Percentiles rank a stretch among this genome's conserved stretches.
These are phyloP conservation scores for Prunus mume DNA, from an alignment of 306 rosid species.

Conservation along the genomic window DNA sequence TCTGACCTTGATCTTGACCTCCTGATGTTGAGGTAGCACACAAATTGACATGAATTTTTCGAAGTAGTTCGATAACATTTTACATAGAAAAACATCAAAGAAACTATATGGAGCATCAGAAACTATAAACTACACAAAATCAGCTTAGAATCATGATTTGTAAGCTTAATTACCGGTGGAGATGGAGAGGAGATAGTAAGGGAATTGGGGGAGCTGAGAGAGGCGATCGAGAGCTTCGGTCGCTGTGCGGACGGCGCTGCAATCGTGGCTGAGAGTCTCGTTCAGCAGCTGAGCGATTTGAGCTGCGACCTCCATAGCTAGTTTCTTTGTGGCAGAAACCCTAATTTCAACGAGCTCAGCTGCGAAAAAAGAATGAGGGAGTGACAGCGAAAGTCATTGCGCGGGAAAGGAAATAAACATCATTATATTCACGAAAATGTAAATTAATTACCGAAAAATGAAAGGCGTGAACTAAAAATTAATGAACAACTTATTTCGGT, in stretches of 20 bases:
- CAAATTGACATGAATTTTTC: neutral
- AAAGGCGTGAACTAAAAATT: too few species aligned
- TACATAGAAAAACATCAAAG: too few species aligned
- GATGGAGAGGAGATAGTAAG: slow-evolving; percentile 58
- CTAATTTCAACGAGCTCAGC: slow-evolving; percentile 27
- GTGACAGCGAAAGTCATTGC: slow-evolving; percentile 17
- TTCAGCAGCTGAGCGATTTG: slow-evolving; percentile 52
- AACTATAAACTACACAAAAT: neutral
- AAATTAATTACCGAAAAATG: neutral
- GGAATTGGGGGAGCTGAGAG: slow-evolving; percentile 53
- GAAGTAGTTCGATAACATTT: neutral
- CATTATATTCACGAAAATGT: neutral
- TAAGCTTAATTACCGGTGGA: slow-evolving; percentile 41
- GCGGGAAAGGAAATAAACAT: slow-evolving; percentile 48
- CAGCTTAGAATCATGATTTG: neutral
- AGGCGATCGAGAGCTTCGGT: slow-evolving; percentile 58
- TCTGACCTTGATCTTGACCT: slow-evolving; percentile 61
- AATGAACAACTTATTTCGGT: too few species aligned
- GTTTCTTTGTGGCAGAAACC: slow-evolving; percentile 32
- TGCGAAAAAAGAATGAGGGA: neutral
- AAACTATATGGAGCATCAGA: neutral
- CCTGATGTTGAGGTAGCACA: slow-evolving; percentile 25
- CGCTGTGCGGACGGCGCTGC: slow-evolving; percentile 44
- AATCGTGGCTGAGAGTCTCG: slow-evolving; percentile 59
- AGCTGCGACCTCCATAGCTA: slow-evolving; percentile 36